Evolutionary conservation across 129 eudicot genomes (phyloP), one percentile per base, ranked within the genome.

Genomic region (Logfia minima): DNA sequence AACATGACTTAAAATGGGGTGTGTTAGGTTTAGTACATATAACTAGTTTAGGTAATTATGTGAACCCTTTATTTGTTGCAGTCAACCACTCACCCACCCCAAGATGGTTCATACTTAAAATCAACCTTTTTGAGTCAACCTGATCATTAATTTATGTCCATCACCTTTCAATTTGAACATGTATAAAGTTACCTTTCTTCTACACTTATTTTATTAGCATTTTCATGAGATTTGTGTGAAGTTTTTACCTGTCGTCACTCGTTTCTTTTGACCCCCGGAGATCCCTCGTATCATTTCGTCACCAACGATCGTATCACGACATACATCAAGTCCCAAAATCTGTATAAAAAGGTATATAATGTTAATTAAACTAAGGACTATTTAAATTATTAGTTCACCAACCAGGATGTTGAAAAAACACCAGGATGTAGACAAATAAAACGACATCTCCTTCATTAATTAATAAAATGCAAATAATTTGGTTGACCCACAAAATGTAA

Each of bases 251-350:
- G 80, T 76, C 3, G 97, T 91, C 56, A 91, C 97, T 71, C 97
- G 87, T 56, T 91, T 91, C 77, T 87, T 91, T 56, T 91, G 97
- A 7, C 97, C 97, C 5, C 97, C 97, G 1, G 97, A 91, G 67
- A 91, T 88, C 62, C 97, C 97, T 76, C 97, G 77, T 51, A 34
- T 75, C 97, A 88, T 91, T 37, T 83, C 90, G 81, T 92, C 92
- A 2, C 97, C 97, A 72, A 92, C 97, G 59, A 92, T 82, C 1
- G 97, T 92, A 80, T 92, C 96, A 35, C 89, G 85, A 39, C 97
- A 92, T 13, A 89, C 80, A 71, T 92, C 97, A 4, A 92, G 86
- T 61, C 97, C 97, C 59, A 92, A 71, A 52, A 92, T 85, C 97
- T 92, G 26, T 75, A 53, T 32, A 3, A 53, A 37, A 48, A 8